Evolutionary conservation across 2,329 filamentous ascomycete species (phyloP), one percentile per base, ranked within the genome.

Genomic region (Chaetoscypha palmicola): DNA sequence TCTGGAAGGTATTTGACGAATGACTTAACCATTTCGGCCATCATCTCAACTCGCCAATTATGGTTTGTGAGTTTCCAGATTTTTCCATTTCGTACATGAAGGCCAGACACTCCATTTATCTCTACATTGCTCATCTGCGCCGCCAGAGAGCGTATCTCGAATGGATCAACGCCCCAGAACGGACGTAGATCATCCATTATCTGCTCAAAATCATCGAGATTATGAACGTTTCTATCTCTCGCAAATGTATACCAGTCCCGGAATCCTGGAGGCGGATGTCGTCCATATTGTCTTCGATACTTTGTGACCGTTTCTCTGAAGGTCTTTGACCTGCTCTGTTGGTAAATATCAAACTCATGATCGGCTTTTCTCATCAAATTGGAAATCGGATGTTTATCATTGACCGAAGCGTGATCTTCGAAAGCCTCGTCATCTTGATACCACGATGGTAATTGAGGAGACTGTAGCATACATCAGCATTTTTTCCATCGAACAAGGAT

Each of bases 181-280:
- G 78, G 78, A 35, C 72, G 65, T 41, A 81, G 55, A 56, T 83
- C 78, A 50, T 78, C 72, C 64, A 79, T 77, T 45, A 82, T 77
- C 47, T 77, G 76, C 55, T 80, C 74, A 62, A 79, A 82, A 42
- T 78, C 73, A 54, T 82, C 78, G 30, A 82, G 67, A 8, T 81
- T 66, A 43, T 80, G 61, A n/a, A 74, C 71, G 26, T 76, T 64
- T 33, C 66, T 66, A 20, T 72, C 65, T 16, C 63, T 53, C 5
- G 78, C 77, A 44, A 74, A 76, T 23, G 66, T 61, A 52, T 76
- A 71, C 78, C 79, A 82, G 36, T 68, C 63, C 48, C 77, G 70
- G 55, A 83, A 83, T n/a, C 74, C 75, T 0, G 78, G 79, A 3
- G 79, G 79, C 2, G 77, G 79, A 53, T 81, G 75, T 19, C 77